phyloP scores from a whole-genome alignment of 352 stramenopile genomes.

The Phytophthora litchii region DNA sequence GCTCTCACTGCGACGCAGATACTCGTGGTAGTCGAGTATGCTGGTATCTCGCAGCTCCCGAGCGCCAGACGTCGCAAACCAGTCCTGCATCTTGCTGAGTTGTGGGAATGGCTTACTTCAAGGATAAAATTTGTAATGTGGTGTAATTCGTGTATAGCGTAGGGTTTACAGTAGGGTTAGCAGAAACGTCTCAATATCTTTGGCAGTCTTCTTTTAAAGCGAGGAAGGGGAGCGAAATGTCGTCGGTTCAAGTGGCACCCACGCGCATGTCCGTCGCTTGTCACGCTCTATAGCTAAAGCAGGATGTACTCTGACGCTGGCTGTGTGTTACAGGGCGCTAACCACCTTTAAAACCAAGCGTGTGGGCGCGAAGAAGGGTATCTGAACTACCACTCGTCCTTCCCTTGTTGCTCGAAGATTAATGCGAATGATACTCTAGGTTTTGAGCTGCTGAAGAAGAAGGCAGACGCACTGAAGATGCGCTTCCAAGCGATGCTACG shows the following conservation, averaged over 20 bases:
- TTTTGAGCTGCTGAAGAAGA: constrained; percentile 95
- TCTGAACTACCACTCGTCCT: not conserved
- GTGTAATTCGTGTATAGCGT: constrained; percentile 2
- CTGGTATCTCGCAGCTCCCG: constrained; percentile 40
- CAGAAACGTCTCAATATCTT: constrained; percentile 28
- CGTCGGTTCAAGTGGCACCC: constrained; percentile 66
- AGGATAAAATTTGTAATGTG: not conserved
- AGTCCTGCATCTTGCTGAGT: constrained; percentile 42
- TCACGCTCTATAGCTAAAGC: not conserved
- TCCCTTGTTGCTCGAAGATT: not conserved
- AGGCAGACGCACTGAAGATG: constrained; percentile 99
- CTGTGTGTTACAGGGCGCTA: constrained; percentile 61
- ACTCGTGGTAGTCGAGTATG: constrained; percentile 48
- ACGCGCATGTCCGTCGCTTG: constrained; percentile 76
- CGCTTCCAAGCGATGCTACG: constrained; percentile 90
- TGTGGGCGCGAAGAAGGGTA: constrained; percentile 88
- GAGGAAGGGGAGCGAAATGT: constrained; percentile 27
- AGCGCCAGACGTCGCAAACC: constrained; percentile 53
- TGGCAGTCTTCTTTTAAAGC: constrained; percentile 12
- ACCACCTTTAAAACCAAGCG: constrained; percentile 86
- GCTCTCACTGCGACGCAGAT: constrained; percentile 36
- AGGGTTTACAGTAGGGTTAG: constrained; percentile 21
- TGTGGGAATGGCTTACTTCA: constrained; percentile 26
- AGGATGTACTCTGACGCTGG: constrained; percentile 10
- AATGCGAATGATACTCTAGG: constrained; percentile 33